These are phyloP conservation scores for Wickerhamiella australiensis DNA, from an alignment of 805 yeast species.

Conservation along the genomic window DNA sequence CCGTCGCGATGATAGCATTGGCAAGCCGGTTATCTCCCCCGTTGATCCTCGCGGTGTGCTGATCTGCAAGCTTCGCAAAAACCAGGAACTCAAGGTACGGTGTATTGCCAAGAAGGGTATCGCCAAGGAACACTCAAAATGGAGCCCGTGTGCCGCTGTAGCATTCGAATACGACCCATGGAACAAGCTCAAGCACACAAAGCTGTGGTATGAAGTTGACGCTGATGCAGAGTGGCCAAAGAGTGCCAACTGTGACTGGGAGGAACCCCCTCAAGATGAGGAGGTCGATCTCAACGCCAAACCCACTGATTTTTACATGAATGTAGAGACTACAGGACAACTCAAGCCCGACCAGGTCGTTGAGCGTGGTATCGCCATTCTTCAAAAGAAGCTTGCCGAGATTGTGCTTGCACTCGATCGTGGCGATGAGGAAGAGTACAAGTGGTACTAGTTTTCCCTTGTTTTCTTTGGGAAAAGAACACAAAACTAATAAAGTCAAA, in stretches of 20 bases:
- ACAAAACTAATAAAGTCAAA: neutral
- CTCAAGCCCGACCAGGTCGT: conserved; percentile 85
- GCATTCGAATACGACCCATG: conserved; percentile 99
- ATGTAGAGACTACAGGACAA: conserved; percentile 86
- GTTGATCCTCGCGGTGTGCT: conserved; percentile 71
- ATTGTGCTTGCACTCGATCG: conserved; percentile 55
- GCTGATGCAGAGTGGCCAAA: conserved; percentile 90
- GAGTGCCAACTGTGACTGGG: conserved; percentile 82
- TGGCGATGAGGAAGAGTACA: conserved; percentile 23
- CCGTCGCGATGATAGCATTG: conserved; percentile 38
- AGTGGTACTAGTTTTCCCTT: conserved; percentile 15
- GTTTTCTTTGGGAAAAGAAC: too few species aligned
- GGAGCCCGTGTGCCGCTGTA: conserved; percentile 94
- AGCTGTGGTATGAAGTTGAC: conserved; percentile 88
- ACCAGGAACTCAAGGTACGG: conserved; percentile 76
- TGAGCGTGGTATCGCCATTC: conserved; percentile 64
- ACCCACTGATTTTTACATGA: conserved; percentile 72
- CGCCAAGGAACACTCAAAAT: conserved; percentile 94
- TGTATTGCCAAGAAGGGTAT: conserved; percentile 97
- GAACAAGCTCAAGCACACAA: conserved; percentile 93
- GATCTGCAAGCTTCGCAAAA: conserved; percentile 79
- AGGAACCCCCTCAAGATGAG: conserved; percentile 83
- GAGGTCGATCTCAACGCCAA: conserved; percentile 80
- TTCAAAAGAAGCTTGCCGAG: conserved; percentile 84
- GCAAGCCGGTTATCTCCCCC: conserved; percentile 78